Base-by-base conservation (phyloP, 2,329 filamentous ascomycete genomes). In the Colletotrichum lindemuthianum region DNA sequence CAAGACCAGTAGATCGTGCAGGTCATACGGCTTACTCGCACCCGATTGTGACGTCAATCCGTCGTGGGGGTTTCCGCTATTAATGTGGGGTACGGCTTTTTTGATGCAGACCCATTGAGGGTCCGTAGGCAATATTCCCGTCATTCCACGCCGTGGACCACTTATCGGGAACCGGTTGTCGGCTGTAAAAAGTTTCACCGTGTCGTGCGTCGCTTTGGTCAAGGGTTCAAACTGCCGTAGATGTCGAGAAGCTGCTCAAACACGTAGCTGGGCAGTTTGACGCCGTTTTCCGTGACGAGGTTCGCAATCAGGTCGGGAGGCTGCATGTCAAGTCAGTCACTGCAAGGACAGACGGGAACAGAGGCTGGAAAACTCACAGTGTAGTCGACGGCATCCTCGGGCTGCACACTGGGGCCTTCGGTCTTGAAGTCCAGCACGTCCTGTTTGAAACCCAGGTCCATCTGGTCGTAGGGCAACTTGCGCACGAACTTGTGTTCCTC, bases 401-500 rank as follows among this genome's bases (percentile, higher is more conserved):
- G 77, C 64, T 82, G 78, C 65, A 85, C 75, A 60, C 77, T 80
- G 45, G 71, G 54, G 11, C 68, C 81, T 6, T 85, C 82, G 2
- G 86, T 87, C 70, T 83, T 84, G 75, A 96, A 96, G 52, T 92
- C 87, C 64, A 96, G 83, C 12, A 96, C 85, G 39, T 88, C 85
- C 77, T 97, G 93, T 73, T 90, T 86, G 69, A 97, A 81, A 0
- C 92, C 92, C 63, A 97, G 81, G 73, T 96, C 92, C 64, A 90
- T 88, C 77, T 97, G 93, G 67, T 90, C 88, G 24, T 96, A 80
- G 1, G 95, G 92, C 72, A 94, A 96, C 59, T 96, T 85, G 71
- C 93, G 86, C 49, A 96, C 93, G 74, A 99, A 97, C 80, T 99
- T 99, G 82, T 99, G 96, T 72, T 92, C 96, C 81, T 99, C 96